Evolutionary conservation across 805 yeast genomes (phyloP), one percentile per base, ranked within the genome.

Genomic region (Candida ponderosae): DNA sequence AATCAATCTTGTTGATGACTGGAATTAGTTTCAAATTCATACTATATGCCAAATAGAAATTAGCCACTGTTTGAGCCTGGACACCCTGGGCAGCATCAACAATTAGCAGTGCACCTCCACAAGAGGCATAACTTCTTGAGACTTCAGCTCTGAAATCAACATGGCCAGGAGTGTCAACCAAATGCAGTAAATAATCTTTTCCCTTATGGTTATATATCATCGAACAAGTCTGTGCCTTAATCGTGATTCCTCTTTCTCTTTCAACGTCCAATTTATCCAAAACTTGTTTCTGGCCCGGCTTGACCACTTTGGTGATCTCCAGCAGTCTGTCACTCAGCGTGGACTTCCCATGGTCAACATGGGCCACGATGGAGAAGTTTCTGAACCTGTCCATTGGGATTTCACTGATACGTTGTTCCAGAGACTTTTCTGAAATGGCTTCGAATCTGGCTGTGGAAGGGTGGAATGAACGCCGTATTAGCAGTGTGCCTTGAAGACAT

Each of bases 1-100:
- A 63, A 60, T 90, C 98, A 34, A 90, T 82, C 53, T 90, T 90
- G 63, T 90, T 90, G 35, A 90, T 84, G 15, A 90, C 86, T 0
- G 98, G 97, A 1, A 90, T 70, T 45, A 90, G 64, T 46, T 79
- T 78, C 43, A 93, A 70, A 9, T 81, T 84, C 78, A 87, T 72
- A 39, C 90, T 81, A 53, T 83, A 82, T 0, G 97, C 98, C 39
- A 90, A 66, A 52, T 81, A 86, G 60, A 85, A 90, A 57, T 93
- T 90, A 18, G 98, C 97, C n/a, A 90, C 97, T 0, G 98, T 93
- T 57, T 90, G 98, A 0, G 97, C 97, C 57, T 88, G 97, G 4
- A 90, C 88, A 36, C 97, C 97, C 53, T 93, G 97, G 2, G 90
- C 72, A 2, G 97, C 97, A 65, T 93, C 98, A 2, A 90, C 95